These are phyloP conservation scores for Mucuna pruriens DNA, from an alignment of 306 rosid species.

Conservation along the genomic window DNA sequence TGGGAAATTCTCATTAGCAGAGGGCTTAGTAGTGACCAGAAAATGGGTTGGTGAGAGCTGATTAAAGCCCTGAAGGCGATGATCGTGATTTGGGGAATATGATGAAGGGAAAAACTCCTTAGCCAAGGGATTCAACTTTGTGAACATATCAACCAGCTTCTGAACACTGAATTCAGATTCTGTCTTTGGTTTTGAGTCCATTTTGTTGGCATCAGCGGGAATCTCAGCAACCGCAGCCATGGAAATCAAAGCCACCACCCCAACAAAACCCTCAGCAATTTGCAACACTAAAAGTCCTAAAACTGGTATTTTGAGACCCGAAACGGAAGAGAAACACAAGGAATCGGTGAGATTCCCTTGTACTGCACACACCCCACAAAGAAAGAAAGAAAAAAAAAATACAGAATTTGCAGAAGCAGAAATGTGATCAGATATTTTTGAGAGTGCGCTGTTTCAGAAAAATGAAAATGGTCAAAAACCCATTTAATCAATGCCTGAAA, in stretches of 20 bases:
- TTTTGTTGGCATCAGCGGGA: constrained; percentile 75
- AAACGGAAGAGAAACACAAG: not conserved
- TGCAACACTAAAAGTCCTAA: not conserved
- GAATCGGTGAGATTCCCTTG: constrained; percentile 36
- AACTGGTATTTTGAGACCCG: not conserved
- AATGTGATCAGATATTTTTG: constrained; percentile 37
- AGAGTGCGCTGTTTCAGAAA: constrained; percentile 3
- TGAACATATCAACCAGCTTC: constrained; percentile 93
- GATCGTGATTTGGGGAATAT: constrained; percentile 52
- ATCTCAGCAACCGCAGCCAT: constrained; percentile 97
- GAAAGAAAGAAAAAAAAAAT: constrained; percentile 1
- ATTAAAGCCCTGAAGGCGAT: constrained; percentile 47
- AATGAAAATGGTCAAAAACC: constrained; percentile 12
- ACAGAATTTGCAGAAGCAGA: constrained; percentile 32
- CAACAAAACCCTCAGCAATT: constrained; percentile 35
- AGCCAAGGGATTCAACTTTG: constrained; percentile 90
- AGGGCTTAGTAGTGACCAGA: constrained; percentile 55
- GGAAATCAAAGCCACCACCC: constrained; percentile 49
- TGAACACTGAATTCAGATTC: constrained; percentile 82
- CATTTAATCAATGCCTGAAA: not conserved
- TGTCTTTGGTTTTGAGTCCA: constrained; percentile 64
- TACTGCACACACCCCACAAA: not conserved
- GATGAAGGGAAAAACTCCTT: constrained; percentile 91
- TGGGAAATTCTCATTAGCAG: constrained; percentile 53
- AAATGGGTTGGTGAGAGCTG: constrained; percentile 57